Percentiles rank a stretch among this genome's conserved stretches.
Conservation (phyloP, 1,284 basidiomycete species). For the Leccinum cinnamomeum region DNA sequence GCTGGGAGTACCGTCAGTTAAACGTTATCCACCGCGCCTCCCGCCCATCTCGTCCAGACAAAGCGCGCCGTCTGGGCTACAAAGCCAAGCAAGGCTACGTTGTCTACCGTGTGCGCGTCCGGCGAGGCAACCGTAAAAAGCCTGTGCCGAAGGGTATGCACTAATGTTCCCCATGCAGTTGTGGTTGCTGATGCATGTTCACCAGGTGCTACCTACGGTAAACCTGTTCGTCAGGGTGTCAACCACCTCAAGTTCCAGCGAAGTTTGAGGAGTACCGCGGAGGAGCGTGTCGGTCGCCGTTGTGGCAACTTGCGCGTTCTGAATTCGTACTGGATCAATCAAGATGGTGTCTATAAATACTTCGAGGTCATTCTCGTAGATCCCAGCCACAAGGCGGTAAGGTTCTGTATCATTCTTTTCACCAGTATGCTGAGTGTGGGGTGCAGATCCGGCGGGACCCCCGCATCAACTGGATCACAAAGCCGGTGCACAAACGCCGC, state of each 20-base stretch:
- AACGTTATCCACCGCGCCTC: constrained; percentile 98
- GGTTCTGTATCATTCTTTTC: constrained; percentile 33
- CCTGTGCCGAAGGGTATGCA: constrained; percentile 89
- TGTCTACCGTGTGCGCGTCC: constrained; percentile 96
- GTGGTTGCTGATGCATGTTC: constrained; percentile 5
- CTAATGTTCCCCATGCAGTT: constrained; percentile 1
- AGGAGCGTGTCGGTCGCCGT: constrained; percentile 96
- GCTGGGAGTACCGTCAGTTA: constrained; percentile 99
- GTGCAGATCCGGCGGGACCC: constrained; percentile 87
- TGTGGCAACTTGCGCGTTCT: constrained; percentile 96
- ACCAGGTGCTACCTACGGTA: constrained; percentile 94
- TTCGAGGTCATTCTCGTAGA: constrained; percentile 99
- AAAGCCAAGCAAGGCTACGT: constrained; percentile 99
- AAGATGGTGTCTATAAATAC: constrained; percentile 99
- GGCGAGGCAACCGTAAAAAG: constrained; percentile 99
- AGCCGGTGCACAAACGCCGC: constrained; percentile 98
- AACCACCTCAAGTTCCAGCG: constrained; percentile 99
- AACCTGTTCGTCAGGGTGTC: constrained; percentile 99
- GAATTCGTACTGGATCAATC: constrained; percentile 99
- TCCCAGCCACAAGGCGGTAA: constrained; percentile 87
- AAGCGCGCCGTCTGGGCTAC: constrained; percentile 98
- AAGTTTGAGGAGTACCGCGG: constrained; percentile 89
- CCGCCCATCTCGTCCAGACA: constrained; percentile 97
- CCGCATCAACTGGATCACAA: constrained; percentile 98
- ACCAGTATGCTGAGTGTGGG: constrained; percentile 5